phyloP scores from a whole-genome alignment of 495 filamentous ascomycete species.

The Daldinia decipiens region DNA sequence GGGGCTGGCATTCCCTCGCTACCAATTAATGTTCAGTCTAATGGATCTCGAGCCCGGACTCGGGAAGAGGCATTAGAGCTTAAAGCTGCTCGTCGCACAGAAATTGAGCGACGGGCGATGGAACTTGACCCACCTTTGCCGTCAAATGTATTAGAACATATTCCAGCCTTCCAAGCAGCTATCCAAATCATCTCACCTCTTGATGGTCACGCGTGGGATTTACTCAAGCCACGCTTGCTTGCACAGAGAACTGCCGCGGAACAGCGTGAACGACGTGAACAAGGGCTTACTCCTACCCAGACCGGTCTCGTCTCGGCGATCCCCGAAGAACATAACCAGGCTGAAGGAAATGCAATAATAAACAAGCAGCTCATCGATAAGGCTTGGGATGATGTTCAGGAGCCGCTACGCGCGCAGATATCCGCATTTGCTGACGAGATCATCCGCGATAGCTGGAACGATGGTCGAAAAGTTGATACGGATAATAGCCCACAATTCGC shows the following conservation, averaged over 20 bases:
- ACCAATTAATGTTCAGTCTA: conserved; percentile 10
- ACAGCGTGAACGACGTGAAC: conserved; percentile 61
- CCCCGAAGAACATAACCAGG: conserved; percentile 23
- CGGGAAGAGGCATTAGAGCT: conserved; percentile 61
- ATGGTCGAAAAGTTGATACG: conserved; percentile 64
- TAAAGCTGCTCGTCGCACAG: conserved; percentile 67
- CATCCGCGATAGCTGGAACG: conserved; percentile 67
- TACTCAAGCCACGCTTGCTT: conserved; percentile 71
- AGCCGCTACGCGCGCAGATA: conserved; percentile 68
- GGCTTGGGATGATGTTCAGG: conserved; percentile 74
- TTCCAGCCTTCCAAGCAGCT: conserved; percentile 75
- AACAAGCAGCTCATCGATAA: conserved; percentile 68
- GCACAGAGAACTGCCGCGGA: conserved; percentile 70
- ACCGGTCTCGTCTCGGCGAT: conserved; percentile 10
- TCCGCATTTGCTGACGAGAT: conserved; percentile 70
- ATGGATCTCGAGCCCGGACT: conserved; percentile 49
- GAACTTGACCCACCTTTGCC: conserved; percentile 69
- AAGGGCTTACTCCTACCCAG: conserved; percentile 44
- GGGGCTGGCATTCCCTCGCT: not conserved
- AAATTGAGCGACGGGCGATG: conserved; percentile 74
- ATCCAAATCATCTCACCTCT: conserved; percentile 71
- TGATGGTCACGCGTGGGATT: conserved; percentile 71
- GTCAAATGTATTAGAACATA: conserved; percentile 67
- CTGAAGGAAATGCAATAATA: conserved; percentile 51
- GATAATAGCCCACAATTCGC: conserved; percentile 72